phyloP scores from a whole-genome alignment of 2,329 filamentous ascomycete genomes.

The Pyricularia grisea region DNA sequence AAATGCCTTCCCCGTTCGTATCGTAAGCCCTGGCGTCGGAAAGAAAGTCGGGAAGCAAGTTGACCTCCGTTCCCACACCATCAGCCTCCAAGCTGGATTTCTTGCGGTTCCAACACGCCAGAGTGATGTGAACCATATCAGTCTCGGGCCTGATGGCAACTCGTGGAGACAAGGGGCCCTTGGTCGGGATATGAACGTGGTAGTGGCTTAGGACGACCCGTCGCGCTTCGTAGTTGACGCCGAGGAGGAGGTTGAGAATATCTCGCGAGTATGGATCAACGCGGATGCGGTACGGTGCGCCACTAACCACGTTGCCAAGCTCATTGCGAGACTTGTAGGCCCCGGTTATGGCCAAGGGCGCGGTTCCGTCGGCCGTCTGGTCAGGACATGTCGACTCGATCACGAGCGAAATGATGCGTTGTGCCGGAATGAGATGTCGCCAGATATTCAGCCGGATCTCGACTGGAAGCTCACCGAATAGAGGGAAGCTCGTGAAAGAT shows the following conservation, averaged over 20 bases:
- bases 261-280: background rate
- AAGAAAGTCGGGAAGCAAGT: background rate
- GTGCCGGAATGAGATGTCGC: constrained; percentile 3
- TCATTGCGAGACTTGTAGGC: background rate
- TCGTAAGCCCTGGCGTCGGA: background rate
- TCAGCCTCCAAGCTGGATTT: background rate
- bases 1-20: background rate
- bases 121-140: background rate
- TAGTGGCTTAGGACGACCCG: background rate
- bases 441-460: constrained; percentile 14
- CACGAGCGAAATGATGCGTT: background rate
- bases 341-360: background rate
- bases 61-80: background rate
- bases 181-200: background rate
- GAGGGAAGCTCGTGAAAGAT: constrained; percentile 5
- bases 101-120: background rate
- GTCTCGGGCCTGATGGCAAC: background rate
- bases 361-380: background rate
- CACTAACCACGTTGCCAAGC: background rate
- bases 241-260: background rate
- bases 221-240: background rate
- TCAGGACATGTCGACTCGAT: background rate
- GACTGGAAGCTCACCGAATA: constrained; percentile 11
- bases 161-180: background rate
- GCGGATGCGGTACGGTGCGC: background rate